Percentiles rank a stretch among this genome's conserved stretches.
These are phyloP conservation scores for Aspergillus saccharolyticus DNA, from an alignment of 495 filamentous ascomycete genomes.

Conservation along the genomic window DNA sequence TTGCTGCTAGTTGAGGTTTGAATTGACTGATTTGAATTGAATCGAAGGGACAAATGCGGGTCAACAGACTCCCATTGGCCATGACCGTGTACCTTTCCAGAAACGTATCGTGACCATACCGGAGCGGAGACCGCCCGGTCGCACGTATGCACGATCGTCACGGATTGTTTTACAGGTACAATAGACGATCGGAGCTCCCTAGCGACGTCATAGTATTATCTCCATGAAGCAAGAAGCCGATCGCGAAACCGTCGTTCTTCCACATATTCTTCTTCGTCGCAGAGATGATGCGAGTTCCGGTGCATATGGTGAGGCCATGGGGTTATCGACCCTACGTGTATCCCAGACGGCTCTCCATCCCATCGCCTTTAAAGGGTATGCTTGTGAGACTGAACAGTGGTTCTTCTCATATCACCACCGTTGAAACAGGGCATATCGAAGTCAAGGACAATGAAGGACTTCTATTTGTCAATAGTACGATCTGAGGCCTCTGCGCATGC, in stretches of 20 bases:
- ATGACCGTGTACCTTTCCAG: conserved; percentile 7
- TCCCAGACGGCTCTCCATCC: conserved; percentile 4
- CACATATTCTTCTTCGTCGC: conserved; percentile 11
- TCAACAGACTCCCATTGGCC: not conserved
- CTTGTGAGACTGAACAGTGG: conserved; percentile 12
- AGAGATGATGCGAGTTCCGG: conserved; percentile 17
- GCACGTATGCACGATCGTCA: not conserved
- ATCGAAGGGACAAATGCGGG: conserved; percentile 5
- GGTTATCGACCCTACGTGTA: not conserved
- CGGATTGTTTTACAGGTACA: not conserved
- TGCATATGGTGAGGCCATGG: conserved; percentile 6
- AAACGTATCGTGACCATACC: not conserved
- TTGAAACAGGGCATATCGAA: conserved; percentile 66
- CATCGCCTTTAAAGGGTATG: not conserved
- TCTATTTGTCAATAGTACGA: conserved; percentile 83
- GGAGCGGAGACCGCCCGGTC: not conserved
- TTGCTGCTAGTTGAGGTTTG: not conserved
- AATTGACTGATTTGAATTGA: not conserved
- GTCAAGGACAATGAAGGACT: conserved; percentile 67
- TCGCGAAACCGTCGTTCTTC: not conserved
- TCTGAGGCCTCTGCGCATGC: no score
- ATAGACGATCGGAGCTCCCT: not conserved
- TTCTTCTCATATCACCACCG: conserved; percentile 18
- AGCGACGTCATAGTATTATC: conserved; percentile 17
- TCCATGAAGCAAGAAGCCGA: not conserved